Evolutionary conservation across 345 rosid genomes (phyloP).

Genomic region (Hirschfeldia incana): DNA sequence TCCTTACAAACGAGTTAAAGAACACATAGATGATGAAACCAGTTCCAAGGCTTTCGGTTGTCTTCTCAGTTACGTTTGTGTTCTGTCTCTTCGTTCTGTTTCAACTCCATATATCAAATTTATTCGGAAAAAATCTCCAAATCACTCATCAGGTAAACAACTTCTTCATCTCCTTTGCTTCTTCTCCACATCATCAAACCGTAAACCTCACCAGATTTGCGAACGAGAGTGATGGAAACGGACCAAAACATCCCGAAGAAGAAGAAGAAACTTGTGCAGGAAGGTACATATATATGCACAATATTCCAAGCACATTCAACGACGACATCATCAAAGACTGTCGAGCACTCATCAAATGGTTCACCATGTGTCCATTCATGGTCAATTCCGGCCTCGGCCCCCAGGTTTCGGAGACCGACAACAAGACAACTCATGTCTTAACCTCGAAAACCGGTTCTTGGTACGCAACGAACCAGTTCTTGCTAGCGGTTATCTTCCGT

Average conservation of each 20-base stretch:
- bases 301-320: conserved; percentile 43
- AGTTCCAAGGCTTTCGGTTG: conserved; percentile 24
- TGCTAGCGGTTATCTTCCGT: conserved; percentile 46
- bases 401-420: conserved; percentile 4
- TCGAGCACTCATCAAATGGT: conserved; percentile 13
- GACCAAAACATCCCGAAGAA: neutral
- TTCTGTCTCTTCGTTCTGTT: conserved; percentile 31
- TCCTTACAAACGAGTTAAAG: neutral
- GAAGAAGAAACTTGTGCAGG: conserved; percentile 35
- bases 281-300: conserved; percentile 44
- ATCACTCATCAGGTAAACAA: conserved; percentile 30
- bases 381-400: conserved; percentile 50
- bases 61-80: conserved; percentile 13
- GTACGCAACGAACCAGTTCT: conserved; percentile 43
- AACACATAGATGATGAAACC: conserved; percentile 25
- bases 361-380: conserved; percentile 33
- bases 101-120: conserved; percentile 7
- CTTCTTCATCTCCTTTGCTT: conserved; percentile 33
- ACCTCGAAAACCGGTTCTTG: conserved; percentile 30
- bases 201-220: conserved; percentile 5
- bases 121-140: neutral
- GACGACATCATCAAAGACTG: conserved; percentile 43
- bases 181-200: conserved; percentile 22
- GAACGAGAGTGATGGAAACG: conserved; percentile 2
- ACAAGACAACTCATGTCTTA: conserved; percentile 2